Evolutionary conservation across 306 rosid genomes (phyloP).

Genomic region (Bauhinia variegata): DNA sequence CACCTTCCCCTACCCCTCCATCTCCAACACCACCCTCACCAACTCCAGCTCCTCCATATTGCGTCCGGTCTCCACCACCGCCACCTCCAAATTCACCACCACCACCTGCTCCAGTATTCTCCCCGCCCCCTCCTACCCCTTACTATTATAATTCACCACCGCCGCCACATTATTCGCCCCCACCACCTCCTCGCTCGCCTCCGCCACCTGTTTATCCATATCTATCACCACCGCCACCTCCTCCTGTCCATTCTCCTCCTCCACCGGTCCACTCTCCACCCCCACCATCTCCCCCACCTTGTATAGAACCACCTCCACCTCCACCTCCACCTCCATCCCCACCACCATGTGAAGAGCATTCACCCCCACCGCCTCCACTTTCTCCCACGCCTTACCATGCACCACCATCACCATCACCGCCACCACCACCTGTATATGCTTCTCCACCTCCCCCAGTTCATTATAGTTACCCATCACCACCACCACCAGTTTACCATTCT

Average conservation of each 20-base stretch:
- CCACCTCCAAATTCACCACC: conserved; percentile 51
- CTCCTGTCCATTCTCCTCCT: conserved; percentile 64
- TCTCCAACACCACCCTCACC: conserved; percentile 27
- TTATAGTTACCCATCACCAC: conserved; percentile 44
- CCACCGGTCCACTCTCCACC: conserved; percentile 52
- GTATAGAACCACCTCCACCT: conserved; percentile 71
- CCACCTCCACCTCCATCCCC: conserved; percentile 59
- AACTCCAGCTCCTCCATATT: conserved; percentile 34
- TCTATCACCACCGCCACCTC: conserved; percentile 69
- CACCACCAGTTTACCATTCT: conserved; percentile 36
- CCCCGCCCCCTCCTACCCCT: conserved; percentile 47
- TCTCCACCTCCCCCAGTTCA: conserved; percentile 48
- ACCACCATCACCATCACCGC: conserved; percentile 56
- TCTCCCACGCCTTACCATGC: conserved; percentile 40
- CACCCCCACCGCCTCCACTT: conserved; percentile 63
- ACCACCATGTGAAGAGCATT: conserved; percentile 60
- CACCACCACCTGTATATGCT: conserved; percentile 40
- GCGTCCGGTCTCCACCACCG: conserved; percentile 38
- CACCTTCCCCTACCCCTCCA: too few species aligned
- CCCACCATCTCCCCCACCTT: conserved; percentile 67
- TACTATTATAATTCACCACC: conserved; percentile 53
- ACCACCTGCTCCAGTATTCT: conserved; percentile 47
- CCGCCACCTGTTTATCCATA: conserved; percentile 72
- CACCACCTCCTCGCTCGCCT: conserved; percentile 57
- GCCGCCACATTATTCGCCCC: conserved; percentile 44